phyloP scores from a whole-genome alignment of 805 yeast species.

The Teunomyces aglyptinius region DNA sequence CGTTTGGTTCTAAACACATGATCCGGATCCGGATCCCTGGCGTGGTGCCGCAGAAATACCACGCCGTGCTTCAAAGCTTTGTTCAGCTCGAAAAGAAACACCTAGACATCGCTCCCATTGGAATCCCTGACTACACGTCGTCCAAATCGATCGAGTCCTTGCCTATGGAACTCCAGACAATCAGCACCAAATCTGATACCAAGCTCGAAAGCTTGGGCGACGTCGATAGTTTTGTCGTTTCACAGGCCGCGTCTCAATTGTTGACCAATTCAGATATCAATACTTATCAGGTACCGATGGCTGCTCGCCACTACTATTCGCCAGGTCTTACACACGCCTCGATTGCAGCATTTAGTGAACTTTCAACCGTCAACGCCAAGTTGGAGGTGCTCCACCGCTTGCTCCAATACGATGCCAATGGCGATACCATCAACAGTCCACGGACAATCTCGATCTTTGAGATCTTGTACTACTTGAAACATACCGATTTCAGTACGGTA shows the following conservation, averaged over 20 bases:
- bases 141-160: slow-evolving; percentile 21
- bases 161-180: slow-evolving; percentile 16
- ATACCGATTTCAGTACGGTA: neutral
- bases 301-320: slow-evolving; percentile 35
- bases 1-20: slow-evolving; percentile 42
- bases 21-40: slow-evolving; percentile 55
- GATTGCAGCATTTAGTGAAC: slow-evolving; percentile 36
- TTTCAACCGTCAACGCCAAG: slow-evolving; percentile 40
- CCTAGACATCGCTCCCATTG: slow-evolving; percentile 36
- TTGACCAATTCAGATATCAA: slow-evolving; percentile 33
- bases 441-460: slow-evolving; percentile 36
- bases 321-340: slow-evolving; percentile 38
- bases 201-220: slow-evolving; percentile 3
- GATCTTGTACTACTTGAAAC: slow-evolving; percentile 17
- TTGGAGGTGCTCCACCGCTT: slow-evolving; percentile 47
- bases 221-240: slow-evolving; percentile 25
- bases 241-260: slow-evolving; percentile 35
- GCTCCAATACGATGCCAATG: slow-evolving; percentile 39
- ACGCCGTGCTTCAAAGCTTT: slow-evolving; percentile 15
- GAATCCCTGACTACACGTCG: slow-evolving; percentile 31
- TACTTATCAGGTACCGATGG: slow-evolving; percentile 35
- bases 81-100: slow-evolving; percentile 31
- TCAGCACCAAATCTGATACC: slow-evolving; percentile 8
- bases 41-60: slow-evolving; percentile 42
- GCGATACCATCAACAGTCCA: slow-evolving; percentile 29